phyloP scores from a whole-genome alignment of 768 basidiomycete species.

The Leccinellum rugosiceps region DNA sequence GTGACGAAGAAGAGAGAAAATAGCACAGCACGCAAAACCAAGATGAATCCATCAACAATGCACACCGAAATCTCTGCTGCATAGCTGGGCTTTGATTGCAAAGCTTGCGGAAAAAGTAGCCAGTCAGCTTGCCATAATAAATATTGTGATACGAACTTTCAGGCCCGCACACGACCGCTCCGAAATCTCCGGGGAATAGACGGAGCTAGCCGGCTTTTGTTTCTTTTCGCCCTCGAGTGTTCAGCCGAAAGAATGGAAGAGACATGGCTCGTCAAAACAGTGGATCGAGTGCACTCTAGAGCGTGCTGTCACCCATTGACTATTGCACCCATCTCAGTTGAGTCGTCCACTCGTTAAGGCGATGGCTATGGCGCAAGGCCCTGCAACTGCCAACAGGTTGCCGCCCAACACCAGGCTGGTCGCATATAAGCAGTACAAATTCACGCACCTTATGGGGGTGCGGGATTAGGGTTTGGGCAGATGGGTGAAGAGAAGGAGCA shows the following conservation, averaged over 20 bases:
- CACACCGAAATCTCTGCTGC: neutral
- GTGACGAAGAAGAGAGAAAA: neutral
- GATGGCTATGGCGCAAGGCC: neutral
- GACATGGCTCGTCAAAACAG: too few species aligned
- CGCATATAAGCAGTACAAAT: neutral
- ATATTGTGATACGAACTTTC: too few species aligned
- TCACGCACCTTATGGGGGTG: neutral
- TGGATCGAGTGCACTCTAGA: neutral
- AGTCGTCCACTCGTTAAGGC: neutral
- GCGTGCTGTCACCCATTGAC: neutral
- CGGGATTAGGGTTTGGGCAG: neutral
- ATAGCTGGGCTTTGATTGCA: neutral
- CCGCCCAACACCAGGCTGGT: neutral
- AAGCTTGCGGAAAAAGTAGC: neutral
- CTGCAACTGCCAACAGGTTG: neutral
- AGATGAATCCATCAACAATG: neutral
- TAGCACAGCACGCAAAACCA: neutral
- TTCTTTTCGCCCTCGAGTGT: neutral
- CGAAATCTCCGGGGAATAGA: neutral
- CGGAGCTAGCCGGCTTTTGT: neutral
- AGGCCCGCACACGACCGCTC: neutral
- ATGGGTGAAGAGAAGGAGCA: too few species aligned
- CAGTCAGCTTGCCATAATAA: too few species aligned
- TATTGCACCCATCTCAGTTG: neutral
- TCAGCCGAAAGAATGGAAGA: neutral